phyloP scores from a whole-genome alignment of 768 basidiomycete genomes.

The Antrodiella citrinella region DNA sequence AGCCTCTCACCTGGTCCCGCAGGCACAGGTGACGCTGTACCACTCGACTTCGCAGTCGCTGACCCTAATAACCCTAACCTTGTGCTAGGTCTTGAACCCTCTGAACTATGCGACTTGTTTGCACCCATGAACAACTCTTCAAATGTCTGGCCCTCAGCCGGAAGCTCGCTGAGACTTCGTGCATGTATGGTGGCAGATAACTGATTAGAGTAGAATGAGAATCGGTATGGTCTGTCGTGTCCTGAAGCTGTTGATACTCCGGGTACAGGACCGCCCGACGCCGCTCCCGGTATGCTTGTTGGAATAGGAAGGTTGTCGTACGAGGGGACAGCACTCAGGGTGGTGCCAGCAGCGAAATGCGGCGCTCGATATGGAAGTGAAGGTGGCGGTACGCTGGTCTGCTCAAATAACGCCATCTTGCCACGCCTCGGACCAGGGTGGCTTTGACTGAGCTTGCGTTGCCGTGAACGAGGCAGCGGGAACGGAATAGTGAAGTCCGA shows the following conservation, averaged over 20 bases:
- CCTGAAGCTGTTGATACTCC: slow-evolving; percentile 12
- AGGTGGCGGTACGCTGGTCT: slow-evolving; percentile 30
- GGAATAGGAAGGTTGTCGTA: slow-evolving; percentile 28
- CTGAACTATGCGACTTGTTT: slow-evolving; percentile 8
- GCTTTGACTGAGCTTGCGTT: slow-evolving; percentile 84
- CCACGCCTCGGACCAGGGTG: slow-evolving; percentile 64
- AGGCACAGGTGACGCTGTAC: slow-evolving; percentile 10
- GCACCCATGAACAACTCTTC: slow-evolving; percentile 77
- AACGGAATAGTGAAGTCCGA: slow-evolving; percentile 16
- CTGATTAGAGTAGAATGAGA: slow-evolving; percentile 96
- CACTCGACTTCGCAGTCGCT: slow-evolving; percentile 7
- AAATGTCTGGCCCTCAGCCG: slow-evolving; percentile 88
- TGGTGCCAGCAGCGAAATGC: slow-evolving; percentile 13
- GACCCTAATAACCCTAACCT: slow-evolving; percentile 1
- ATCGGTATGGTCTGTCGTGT: slow-evolving; percentile 89
- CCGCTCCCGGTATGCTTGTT: not conserved
- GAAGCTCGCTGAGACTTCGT: slow-evolving; percentile 84
- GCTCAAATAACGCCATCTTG: slow-evolving; percentile 90
- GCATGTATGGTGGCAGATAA: slow-evolving; percentile 93
- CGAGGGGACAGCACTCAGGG: slow-evolving; percentile 33
- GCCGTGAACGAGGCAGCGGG: slow-evolving; percentile 40
- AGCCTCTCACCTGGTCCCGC: slow-evolving; percentile 1
- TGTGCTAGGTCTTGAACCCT: slow-evolving; percentile 4
- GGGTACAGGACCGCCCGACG: slow-evolving; percentile 6
- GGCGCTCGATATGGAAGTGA: slow-evolving; percentile 32